These are phyloP conservation scores for Backusella tarrabulga DNA, from an alignment of 192 early-diverging fungal genomes.

Conservation along the genomic window DNA sequence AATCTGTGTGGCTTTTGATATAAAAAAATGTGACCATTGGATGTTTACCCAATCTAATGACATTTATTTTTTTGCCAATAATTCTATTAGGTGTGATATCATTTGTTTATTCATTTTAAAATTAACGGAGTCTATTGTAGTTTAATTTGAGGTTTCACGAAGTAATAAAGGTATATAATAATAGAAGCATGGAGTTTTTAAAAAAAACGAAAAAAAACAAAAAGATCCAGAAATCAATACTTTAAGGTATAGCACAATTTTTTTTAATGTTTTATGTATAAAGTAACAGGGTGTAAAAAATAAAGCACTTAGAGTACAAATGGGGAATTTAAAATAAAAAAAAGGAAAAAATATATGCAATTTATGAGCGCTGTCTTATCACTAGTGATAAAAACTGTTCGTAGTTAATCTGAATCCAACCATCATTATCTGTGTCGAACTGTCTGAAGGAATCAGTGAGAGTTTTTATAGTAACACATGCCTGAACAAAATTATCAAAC, in stretches of 20 bases:
- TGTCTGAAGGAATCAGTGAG: conserved; percentile 75
- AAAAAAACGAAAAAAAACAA: background rate
- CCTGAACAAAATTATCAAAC: conserved; percentile 83
- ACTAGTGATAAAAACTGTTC: conserved; percentile 50
- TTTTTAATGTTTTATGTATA: background rate
- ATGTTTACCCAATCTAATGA: background rate
- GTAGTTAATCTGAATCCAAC: conserved; percentile 76
- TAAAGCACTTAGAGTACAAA: background rate
- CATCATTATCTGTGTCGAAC: conserved; percentile 72
- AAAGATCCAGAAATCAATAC: background rate
- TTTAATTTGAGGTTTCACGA: background rate
- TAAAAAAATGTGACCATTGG: background rate
- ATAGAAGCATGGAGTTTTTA: background rate
- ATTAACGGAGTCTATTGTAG: background rate
- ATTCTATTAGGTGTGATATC: background rate
- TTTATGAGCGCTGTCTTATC: conserved; percentile 8
- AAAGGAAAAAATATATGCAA: background rate
- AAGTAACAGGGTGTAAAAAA: background rate
- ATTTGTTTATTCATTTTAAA: background rate
- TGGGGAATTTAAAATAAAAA: background rate
- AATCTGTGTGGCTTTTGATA: background rate
- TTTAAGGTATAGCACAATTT: background rate
- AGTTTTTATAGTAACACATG: conserved; percentile 74
- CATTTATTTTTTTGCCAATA: background rate
- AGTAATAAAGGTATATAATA: background rate